These are phyloP conservation scores for Hyparrhenia diplandra DNA, from an alignment of 176 grass and related monocot genomes.

Conservation along the genomic window DNA sequence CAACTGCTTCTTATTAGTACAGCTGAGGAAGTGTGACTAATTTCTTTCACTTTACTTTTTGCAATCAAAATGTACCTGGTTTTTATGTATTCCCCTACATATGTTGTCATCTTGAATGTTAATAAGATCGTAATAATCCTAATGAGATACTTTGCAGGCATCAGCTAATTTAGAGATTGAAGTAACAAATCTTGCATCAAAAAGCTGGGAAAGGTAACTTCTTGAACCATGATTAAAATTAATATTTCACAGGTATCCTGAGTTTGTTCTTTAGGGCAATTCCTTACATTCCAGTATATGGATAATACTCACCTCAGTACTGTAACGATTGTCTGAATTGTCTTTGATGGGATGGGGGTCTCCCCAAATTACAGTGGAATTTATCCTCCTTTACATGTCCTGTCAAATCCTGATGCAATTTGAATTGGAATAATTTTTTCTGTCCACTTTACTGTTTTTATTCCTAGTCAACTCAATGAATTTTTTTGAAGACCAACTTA, in stretches of 20 bases:
- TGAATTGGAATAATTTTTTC: background rate
- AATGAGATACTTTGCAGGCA: conserved; percentile 55
- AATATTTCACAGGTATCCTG: conserved; percentile 12
- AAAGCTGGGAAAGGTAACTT: conserved; percentile 88
- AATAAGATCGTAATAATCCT: background rate
- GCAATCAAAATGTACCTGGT: background rate
- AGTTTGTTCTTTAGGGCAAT: background rate
- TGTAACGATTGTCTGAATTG: background rate
- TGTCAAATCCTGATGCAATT: background rate
- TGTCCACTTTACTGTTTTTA: too few relatives aligned
- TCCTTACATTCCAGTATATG: background rate
- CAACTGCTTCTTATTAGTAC: background rate
- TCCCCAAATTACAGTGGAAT: too few relatives aligned
- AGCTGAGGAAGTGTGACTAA: background rate
- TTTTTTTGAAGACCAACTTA: too few relatives aligned
- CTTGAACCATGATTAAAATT: background rate
- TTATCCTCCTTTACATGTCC: background rate
- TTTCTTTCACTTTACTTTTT: background rate
- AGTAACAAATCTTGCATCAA: conserved; percentile 94
- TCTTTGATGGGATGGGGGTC: background rate
- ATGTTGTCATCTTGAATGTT: background rate
- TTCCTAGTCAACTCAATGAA: too few relatives aligned
- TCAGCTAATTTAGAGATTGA: conserved; percentile 91
- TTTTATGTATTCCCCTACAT: background rate
- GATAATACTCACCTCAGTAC: background rate